Base-by-base conservation (phyloP, 768 basidiomycete genomes). In the Neoboletus brunneissimus region DNA sequence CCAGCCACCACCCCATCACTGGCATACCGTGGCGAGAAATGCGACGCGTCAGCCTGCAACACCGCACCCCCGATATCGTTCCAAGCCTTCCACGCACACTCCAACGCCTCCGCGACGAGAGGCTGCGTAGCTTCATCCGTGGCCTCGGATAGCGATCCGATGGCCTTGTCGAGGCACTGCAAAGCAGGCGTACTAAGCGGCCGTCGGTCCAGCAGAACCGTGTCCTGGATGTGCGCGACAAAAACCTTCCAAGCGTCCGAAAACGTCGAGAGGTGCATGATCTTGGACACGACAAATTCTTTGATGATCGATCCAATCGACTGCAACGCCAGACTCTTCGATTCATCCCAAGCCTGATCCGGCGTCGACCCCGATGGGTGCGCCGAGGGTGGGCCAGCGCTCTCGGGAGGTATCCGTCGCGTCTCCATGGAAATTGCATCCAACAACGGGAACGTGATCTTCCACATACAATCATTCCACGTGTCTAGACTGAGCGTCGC, bases 401-500 rank as follows among this genome's bases (percentile, higher is more conserved):
- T 44, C 31, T 69, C 62, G 12, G 46, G n/a, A 10, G 66, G 49
- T 23, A 52, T 54, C 18, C 73, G 75, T 38, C 82, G 81, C 29
- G 85, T 84, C 56, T 84, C 81, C 23, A 71, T 64, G 0, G 83
- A 86, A 55, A 88, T 78, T 22, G 86, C 77, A 48, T 91, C 88
- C 56, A 97, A 73, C 4, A 98, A 76, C 8, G 94, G 94, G 72
- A 96, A 92, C 13, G 91, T 85, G 54, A 98, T 82, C 67, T 87
- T 86, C 88, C 91, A 94, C n/a, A 96, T 78, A 57, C 93, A 93
- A 51, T 91, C 84, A 41, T 89, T 84, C 96, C 96, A 99, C 0
- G 89, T 90, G 7, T 86, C 86, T 38, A 81, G 67, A 64, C 87
- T 89, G 48, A 99, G 76, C 0, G 88, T 91, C 9, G 86, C 85